phyloP scores from a whole-genome alignment of 2,329 filamentous ascomycete species.

The Colletotrichum spaethianum region DNA sequence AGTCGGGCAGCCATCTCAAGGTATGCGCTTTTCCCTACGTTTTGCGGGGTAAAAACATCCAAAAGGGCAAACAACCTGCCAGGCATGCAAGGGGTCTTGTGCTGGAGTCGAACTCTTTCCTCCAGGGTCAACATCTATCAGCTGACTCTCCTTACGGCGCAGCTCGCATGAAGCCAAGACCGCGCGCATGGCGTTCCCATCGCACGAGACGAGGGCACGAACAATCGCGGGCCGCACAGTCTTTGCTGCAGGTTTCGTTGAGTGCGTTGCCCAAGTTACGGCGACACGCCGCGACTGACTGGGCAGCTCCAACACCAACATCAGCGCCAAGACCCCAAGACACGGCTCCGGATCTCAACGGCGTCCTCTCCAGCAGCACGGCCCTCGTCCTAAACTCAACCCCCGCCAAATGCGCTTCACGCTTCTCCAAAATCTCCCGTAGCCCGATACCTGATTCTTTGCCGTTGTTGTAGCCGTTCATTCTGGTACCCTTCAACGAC shows the following conservation, averaged over 20 bases:
- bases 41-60: slow-evolving; percentile 38
- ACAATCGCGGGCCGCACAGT: slow-evolving; percentile 12
- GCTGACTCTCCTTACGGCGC: slow-evolving; percentile 1
- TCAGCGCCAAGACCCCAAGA: slow-evolving; percentile 39
- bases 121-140: slow-evolving; percentile 3
- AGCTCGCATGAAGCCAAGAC: not conserved
- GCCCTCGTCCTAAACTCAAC: slow-evolving; percentile 21
- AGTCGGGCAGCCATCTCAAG: slow-evolving; percentile 29
- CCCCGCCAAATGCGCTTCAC: slow-evolving; percentile 7
- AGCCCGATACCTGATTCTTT: not conserved
- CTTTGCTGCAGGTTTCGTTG: slow-evolving; percentile 9
- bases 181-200: not conserved
- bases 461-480: not conserved
- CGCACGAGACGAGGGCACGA: slow-evolving; percentile 3
- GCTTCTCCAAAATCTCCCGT: not conserved
- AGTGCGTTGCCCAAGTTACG: slow-evolving; percentile 37
- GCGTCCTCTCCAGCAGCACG: slow-evolving; percentile 35
- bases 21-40: slow-evolving; percentile 1
- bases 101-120: slow-evolving; percentile 5
- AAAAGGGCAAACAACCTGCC: not conserved
- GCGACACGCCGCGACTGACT: not conserved
- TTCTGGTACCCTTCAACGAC: not conserved
- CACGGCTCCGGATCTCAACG: slow-evolving; percentile 40
- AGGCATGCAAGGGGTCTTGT: slow-evolving; percentile 26
- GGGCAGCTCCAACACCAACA: slow-evolving; percentile 18